These are phyloP conservation scores for Suillus discolor DNA, from an alignment of 768 basidiomycete genomes.

Conservation along the genomic window DNA sequence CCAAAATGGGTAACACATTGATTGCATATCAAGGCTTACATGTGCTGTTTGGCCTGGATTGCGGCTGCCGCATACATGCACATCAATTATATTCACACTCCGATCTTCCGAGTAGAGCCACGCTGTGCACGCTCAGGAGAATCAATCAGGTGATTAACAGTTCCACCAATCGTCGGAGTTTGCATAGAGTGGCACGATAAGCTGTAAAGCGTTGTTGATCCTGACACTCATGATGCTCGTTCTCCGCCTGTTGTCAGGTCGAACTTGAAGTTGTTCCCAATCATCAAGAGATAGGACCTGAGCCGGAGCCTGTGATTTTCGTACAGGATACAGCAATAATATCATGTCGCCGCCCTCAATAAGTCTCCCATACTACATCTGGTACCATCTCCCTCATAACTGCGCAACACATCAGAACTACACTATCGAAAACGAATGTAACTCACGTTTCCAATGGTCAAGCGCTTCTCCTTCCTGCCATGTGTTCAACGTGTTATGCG, in stretches of 20 bases:
- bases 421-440: conserved; percentile 8
- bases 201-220: not conserved
- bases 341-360: conserved; percentile 39
- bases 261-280: not conserved
- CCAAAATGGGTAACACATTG: not conserved
- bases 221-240: not conserved
- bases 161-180: not conserved
- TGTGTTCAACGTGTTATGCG: conserved; percentile 58
- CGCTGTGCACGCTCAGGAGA: not conserved
- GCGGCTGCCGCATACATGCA: not conserved
- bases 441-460: conserved; percentile 78
- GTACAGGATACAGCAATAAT: not conserved
- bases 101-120: not conserved
- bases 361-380: conserved; percentile 77
- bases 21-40: not conserved
- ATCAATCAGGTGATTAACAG: not conserved
- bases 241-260: not conserved
- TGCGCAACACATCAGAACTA: conserved; percentile 25
- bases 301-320: not conserved
- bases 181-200: not conserved
- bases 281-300: not conserved
- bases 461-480: conserved; percentile 68
- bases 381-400: conserved; percentile 83
- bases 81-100: not conserved
- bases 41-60: not conserved